A percentile compares a stretch with the other conserved stretches of the same genome.
These are phyloP conservation scores for Malus hybrid DNA, from an alignment of 331 rosid species.

Conservation along the genomic window DNA sequence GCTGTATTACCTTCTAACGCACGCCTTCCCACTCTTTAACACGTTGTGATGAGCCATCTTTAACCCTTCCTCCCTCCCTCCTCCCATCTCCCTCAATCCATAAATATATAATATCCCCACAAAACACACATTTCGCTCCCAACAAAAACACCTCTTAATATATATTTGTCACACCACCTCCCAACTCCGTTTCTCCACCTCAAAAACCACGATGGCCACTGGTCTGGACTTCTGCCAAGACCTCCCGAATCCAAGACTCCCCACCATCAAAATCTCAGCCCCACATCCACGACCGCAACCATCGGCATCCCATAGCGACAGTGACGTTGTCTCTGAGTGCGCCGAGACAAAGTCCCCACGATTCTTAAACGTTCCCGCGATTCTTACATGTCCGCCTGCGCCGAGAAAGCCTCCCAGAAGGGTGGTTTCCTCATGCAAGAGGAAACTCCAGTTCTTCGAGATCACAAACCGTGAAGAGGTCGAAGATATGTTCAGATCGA, in stretches of 20 bases:
- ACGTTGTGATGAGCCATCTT: background rate
- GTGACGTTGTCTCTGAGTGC: conserved; percentile 11
- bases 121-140: conserved; percentile 11
- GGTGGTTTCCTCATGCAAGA: conserved; percentile 33
- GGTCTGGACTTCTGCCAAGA: conserved; percentile 48
- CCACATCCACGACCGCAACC: conserved; percentile 10
- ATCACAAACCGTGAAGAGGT: conserved; percentile 44
- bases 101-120: conserved; percentile 19
- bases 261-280: conserved; percentile 20
- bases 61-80: background rate
- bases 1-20: conserved; percentile 53
- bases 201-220: conserved; percentile 33
- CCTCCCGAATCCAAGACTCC: conserved; percentile 30
- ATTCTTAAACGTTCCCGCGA: conserved; percentile 34
- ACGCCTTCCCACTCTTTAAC: conserved; percentile 54
- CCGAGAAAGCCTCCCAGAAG: conserved; percentile 49
- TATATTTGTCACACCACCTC: background rate
- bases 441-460: conserved; percentile 62
- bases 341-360: conserved; percentile 54
- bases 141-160: background rate
- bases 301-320: background rate
- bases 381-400: conserved; percentile 59
- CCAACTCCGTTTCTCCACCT: background rate
- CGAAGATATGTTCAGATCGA: conserved; percentile 61
- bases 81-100: background rate